Conservation (phyloP, 345 rosid species). For the Melaleuca alternifolia region DNA sequence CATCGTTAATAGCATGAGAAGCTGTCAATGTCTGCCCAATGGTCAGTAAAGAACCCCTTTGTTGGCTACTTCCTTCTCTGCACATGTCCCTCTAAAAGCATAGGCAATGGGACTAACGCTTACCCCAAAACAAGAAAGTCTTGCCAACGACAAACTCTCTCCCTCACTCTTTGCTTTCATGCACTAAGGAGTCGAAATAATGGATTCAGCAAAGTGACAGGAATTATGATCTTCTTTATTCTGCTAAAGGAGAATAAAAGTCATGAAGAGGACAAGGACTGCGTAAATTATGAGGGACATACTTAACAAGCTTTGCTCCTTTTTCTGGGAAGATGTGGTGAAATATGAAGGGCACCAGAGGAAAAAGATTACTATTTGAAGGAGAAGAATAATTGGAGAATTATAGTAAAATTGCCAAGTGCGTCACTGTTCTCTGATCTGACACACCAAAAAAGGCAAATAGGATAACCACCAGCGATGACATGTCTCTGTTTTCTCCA, state of each 20-base stretch:
- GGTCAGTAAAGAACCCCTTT: not conserved
- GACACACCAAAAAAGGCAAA: not conserved
- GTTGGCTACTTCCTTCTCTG: not conserved
- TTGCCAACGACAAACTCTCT: not conserved
- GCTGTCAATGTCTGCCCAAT: not conserved
- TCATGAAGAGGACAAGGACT: not conserved
- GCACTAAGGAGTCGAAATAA: not conserved
- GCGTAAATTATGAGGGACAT: not conserved
- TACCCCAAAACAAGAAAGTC: not conserved
- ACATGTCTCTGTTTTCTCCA: constrained; percentile 3
- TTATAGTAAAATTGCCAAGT: not conserved
- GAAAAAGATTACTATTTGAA: not conserved
- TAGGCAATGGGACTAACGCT: not conserved
- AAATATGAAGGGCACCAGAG: not conserved
- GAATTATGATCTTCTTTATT: not conserved
- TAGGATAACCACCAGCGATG: not conserved
- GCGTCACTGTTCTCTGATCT: not conserved
- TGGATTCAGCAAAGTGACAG: not conserved
- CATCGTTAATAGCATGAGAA: not conserved
- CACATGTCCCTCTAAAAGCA: not conserved
- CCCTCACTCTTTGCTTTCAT: not conserved
- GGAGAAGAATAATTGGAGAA: not conserved
- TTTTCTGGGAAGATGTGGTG: not conserved
- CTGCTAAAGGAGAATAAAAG: not conserved
- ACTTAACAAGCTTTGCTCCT: not conserved